Percentiles rank a stretch among this genome's conserved stretches.
phyloP scores from a whole-genome alignment of 2,329 filamentous ascomycete species.

The Parafenestella ontariensis region DNA sequence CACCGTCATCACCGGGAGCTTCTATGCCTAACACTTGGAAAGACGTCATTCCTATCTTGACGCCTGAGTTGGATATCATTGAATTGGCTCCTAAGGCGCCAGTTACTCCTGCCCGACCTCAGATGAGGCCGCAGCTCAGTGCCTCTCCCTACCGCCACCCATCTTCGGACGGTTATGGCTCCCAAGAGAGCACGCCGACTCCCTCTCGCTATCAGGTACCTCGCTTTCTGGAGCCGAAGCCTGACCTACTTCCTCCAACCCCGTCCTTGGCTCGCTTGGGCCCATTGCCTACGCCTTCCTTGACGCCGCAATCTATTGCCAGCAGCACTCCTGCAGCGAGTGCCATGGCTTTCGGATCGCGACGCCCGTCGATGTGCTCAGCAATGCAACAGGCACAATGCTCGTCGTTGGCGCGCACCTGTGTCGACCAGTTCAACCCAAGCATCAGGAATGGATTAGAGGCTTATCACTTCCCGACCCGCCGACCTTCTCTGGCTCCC shows the following conservation, averaged over 20 bases:
- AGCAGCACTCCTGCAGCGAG: conserved; percentile 68
- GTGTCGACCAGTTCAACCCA: conserved; percentile 58
- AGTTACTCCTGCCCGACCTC: conserved; percentile 33
- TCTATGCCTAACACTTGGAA: conserved; percentile 53
- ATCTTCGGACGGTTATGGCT: conserved; percentile 35
- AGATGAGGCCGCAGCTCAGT: conserved; percentile 32
- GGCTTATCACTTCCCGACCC: conserved; percentile 54
- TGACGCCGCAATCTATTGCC: conserved; percentile 64
- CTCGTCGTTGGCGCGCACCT: conserved; percentile 62
- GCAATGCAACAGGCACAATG: conserved; percentile 66
- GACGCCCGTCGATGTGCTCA: conserved; percentile 64
- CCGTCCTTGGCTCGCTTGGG: conserved; percentile 63
- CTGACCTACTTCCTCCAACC: conserved; percentile 58
- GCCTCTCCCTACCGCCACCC: conserved; percentile 32
- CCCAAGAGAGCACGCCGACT: conserved; percentile 54
- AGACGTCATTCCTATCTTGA: conserved; percentile 62
- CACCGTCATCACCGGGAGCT: conserved; percentile 49
- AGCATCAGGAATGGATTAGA: conserved; percentile 52
- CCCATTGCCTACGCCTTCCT: conserved; percentile 66
- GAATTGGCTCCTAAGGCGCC: conserved; percentile 47
- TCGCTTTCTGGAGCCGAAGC: conserved; percentile 59
- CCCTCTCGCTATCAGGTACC: conserved; percentile 52
- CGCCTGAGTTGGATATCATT: conserved; percentile 62
- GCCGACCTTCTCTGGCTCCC: conserved; percentile 57
- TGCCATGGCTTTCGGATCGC: conserved; percentile 56